These are phyloP conservation scores for Candida mattraensis DNA, from an alignment of 805 yeast species.

Conservation along the genomic window DNA sequence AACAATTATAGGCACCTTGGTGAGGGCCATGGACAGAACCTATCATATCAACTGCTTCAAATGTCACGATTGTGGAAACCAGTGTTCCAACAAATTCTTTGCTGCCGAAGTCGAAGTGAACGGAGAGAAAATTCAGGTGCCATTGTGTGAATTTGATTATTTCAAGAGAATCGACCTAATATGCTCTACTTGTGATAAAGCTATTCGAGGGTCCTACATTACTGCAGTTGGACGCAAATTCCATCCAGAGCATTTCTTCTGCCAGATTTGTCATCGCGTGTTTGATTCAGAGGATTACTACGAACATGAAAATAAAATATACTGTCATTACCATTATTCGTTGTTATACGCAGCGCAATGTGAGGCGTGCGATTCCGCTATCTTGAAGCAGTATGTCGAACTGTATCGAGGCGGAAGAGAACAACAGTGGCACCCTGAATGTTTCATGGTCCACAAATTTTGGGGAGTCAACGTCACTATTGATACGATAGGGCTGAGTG, in stretches of 20 bases:
- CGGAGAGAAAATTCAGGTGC: slow-evolving; percentile 43
- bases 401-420: slow-evolving; percentile 85
- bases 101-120: slow-evolving; percentile 57
- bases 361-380: slow-evolving; percentile 90
- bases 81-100: slow-evolving; percentile 85
- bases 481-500: slow-evolving; percentile 50
- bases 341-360: slow-evolving; percentile 81
- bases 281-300: slow-evolving; percentile 93
- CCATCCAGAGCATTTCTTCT: slow-evolving; percentile 93
- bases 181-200: slow-evolving; percentile 83
- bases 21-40: slow-evolving; percentile 76
- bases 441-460: slow-evolving; percentile 95
- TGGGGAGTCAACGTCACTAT: slow-evolving; percentile 86
- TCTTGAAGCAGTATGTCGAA: slow-evolving; percentile 92
- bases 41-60: slow-evolving; percentile 87
- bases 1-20: slow-evolving; percentile 70
- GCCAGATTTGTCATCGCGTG: slow-evolving; percentile 79
- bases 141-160: slow-evolving; percentile 90
- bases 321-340: slow-evolving; percentile 93
- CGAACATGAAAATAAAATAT: slow-evolving; percentile 79
- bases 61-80: slow-evolving; percentile 80
- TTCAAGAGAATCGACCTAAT: slow-evolving; percentile 80
- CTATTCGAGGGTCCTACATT: slow-evolving; percentile 88
- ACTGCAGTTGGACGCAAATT: slow-evolving; percentile 91
- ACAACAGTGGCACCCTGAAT: slow-evolving; percentile 99